Evolutionary conservation across 2,329 filamentous ascomycete species (phyloP).

Genomic region (Hymenoscyphus scutula): DNA sequence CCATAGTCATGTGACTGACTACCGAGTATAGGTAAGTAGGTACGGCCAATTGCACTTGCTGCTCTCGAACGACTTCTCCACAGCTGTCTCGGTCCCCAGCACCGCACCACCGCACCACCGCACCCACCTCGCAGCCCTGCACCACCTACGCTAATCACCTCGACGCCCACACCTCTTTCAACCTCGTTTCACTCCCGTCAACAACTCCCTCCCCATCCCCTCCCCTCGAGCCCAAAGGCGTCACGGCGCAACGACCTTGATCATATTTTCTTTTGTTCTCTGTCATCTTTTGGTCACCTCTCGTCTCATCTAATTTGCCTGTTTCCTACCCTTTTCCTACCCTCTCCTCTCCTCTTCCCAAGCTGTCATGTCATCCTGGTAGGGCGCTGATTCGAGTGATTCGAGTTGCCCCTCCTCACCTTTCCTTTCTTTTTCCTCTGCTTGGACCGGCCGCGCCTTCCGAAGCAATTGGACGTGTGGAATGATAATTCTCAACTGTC

Average conservation of each 20-base stretch:
- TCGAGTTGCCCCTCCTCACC: not conserved
- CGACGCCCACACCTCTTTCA: not conserved
- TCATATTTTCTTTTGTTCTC: not conserved
- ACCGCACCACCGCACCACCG: too few relatives aligned
- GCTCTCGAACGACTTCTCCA: not conserved
- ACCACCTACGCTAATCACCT: too few relatives aligned
- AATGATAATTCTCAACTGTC: not conserved
- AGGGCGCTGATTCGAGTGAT: not conserved
- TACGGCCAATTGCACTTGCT: not conserved
- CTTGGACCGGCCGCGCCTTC: not conserved
- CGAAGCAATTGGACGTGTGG: not conserved
- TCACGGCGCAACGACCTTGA: not conserved
- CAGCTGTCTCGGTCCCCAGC: too few relatives aligned
- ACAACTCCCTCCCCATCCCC: not conserved
- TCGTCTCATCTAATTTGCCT: not conserved
- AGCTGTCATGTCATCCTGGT: not conserved
- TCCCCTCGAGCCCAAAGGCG: not conserved
- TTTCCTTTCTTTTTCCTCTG: not conserved
- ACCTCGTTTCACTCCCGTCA: constrained; percentile 6
- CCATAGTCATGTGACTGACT: not conserved
- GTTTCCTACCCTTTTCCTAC: not conserved
- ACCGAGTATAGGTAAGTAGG: not conserved
- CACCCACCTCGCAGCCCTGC: too few relatives aligned
- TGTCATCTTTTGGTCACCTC: constrained; percentile 1
- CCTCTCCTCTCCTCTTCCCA: too few relatives aligned